A percentile compares a stretch with the other conserved stretches of the same genome.
Evolutionary conservation across 345 rosid species (phyloP).

Genomic region (Salix suchowensis): DNA sequence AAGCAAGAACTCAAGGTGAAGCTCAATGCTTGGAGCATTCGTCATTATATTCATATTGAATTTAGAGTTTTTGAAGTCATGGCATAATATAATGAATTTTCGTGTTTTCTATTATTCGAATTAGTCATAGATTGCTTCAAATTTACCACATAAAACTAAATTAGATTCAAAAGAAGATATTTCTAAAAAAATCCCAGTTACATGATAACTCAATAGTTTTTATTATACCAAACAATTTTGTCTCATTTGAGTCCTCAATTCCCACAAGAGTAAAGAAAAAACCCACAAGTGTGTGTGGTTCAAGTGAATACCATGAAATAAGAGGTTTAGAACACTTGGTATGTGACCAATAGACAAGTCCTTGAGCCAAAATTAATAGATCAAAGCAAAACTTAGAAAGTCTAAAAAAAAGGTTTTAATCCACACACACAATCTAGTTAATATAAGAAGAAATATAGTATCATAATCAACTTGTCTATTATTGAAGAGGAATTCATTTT

Average conservation of each 20-base stretch:
- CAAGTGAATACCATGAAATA: neutral
- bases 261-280: neutral
- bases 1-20: too few relatives aligned
- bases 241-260: neutral
- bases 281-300: neutral
- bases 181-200: neutral
- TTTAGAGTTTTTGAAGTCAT: too few relatives aligned
- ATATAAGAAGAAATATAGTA: neutral
- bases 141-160: too few relatives aligned
- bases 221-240: neutral
- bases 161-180: neutral
- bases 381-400: neutral
- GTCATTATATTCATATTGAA: too few relatives aligned
- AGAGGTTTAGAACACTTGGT: neutral
- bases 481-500: neutral
- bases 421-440: neutral
- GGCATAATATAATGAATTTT: too few relatives aligned
- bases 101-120: too few relatives aligned
- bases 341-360: neutral
- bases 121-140: too few relatives aligned
- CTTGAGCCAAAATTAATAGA: neutral
- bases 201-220: neutral
- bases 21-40: too few relatives aligned
- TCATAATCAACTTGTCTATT: too few relatives aligned
- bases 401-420: too few relatives aligned